A percentile compares a stretch with the other conserved stretches of the same genome.
Conservation (phyloP, 1,284 basidiomycete genomes). For the Rhodotorula sp. region DNA sequence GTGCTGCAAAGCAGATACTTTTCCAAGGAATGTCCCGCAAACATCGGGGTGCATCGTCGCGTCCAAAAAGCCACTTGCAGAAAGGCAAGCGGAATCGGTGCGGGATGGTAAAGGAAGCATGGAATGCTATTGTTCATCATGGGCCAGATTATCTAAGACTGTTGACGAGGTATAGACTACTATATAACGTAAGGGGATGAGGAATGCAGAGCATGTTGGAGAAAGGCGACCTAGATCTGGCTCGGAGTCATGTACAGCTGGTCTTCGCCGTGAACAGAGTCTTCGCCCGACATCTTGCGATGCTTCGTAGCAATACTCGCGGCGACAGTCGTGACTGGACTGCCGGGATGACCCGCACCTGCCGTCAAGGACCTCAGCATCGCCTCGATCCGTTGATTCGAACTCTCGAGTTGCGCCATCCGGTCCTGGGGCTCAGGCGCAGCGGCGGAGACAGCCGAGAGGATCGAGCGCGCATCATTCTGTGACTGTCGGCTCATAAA, state of each 20-base stretch:
- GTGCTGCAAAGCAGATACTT: background rate
- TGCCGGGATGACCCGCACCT: background rate
- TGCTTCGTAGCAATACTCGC: constrained; percentile 2
- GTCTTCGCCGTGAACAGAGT: background rate
- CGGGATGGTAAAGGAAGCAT: too few species aligned
- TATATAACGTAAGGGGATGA: background rate
- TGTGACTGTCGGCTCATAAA: background rate
- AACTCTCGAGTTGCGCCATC: constrained; percentile 1
- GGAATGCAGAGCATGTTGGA: too few species aligned
- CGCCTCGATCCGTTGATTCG: constrained; percentile 14
- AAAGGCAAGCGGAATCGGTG: too few species aligned
- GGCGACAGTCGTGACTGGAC: background rate
- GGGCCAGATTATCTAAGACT: background rate
- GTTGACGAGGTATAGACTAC: background rate
- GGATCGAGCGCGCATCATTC: background rate
- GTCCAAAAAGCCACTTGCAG: too few species aligned
- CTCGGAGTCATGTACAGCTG: background rate
- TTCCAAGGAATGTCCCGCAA: background rate
- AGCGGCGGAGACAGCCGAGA: background rate
- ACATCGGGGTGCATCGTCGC: background rate
- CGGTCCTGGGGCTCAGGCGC: constrained; percentile 9
- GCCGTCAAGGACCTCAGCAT: background rate
- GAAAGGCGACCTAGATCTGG: background rate
- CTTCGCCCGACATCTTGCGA: constrained; percentile 14
- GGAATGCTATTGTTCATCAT: background rate